Base-by-base conservation (phyloP, 176 grass and related monocot species). In the Cenchrus fungigraminus region DNA sequence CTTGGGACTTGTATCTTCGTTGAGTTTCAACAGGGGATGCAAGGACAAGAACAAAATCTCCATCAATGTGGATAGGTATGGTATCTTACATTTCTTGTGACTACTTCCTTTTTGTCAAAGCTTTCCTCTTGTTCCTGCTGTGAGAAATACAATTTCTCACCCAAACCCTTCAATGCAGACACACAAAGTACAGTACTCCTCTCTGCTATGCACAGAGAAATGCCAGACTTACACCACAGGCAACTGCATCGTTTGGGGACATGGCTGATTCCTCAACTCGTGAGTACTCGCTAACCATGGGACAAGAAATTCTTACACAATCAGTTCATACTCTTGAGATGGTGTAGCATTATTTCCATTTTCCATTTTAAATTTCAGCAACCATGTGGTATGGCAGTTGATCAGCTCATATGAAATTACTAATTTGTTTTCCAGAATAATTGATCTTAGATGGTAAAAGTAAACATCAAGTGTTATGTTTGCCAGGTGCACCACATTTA, bases 231-330 rank as follows among this genome's bases (percentile, higher is more conserved):
- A 90, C 20, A 40, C 80, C 85, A 58, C 20, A 66, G 1, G 83
- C 88, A 25, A 86, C 86, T 86, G 87, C 93, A 69, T 87, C 88
- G 7, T 94, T 94, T 34, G 90, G 90, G 63, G 90, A 86, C 86
- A 82, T 60, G 28, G 64, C 85, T 15, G 85, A 88, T 50, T 87
- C 80, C 73, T 92, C 90, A 43, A 85, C 66, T 81, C 49, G 93
- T 95, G 82, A 89, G 90, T 86, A 64, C 79, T 89, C 40, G 17
- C 51, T 76, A 9, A 34, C 72, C 83, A 60, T 68, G 2, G 83
- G 43, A n/a, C 29, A 68, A 44, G 13, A 67, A 47, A 74, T 17
- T 17, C n/a, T 28, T 66, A 37, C 16, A 68, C 61, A 25, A 14
- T 61, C 13, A 85, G 11, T 50, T 50, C 32, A 54, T 25, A 51